Evolutionary conservation across 2,329 filamentous ascomycete species (phyloP).

Genomic region (Penicillium paneum): DNA sequence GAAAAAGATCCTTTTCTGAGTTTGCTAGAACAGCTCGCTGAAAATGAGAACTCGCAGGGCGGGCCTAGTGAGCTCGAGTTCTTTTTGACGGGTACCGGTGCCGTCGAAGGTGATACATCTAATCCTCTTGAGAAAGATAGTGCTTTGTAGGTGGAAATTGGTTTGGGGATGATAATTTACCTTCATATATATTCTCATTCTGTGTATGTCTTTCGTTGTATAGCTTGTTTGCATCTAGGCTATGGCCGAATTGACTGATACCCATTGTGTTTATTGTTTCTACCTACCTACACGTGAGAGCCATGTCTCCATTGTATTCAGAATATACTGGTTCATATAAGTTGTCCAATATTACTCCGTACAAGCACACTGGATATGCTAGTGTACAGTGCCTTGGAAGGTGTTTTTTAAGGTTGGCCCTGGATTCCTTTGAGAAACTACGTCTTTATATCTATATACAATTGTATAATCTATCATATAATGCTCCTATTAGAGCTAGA

Average conservation of each 20-base stretch:
- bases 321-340: not conserved
- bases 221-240: not conserved
- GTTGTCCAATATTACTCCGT: no score
- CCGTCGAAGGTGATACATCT: slow-evolving; percentile 9
- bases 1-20: slow-evolving; percentile 81
- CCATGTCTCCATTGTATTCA: not conserved
- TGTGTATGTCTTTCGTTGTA: not conserved
- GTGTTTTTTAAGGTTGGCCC: no score
- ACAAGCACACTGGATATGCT: no score
- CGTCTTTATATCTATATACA: no score
- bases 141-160: not conserved
- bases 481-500: no score
- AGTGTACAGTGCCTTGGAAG: no score
- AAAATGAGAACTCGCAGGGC: slow-evolving; percentile 68
- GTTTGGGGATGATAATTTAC: not conserved
- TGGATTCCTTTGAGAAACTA: no score
- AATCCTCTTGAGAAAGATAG: slow-evolving; percentile 1
- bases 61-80: slow-evolving; percentile 75
- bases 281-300: not conserved
- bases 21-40: slow-evolving; percentile 74
- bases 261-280: not conserved
- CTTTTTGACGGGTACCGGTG: slow-evolving; percentile 54
- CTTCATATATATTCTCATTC: not conserved
- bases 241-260: not conserved
- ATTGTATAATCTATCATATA: no score